Evolutionary conservation across 2,329 filamentous ascomycete species (phyloP).

Genomic region (Clarireedia homoeocarpa): DNA sequence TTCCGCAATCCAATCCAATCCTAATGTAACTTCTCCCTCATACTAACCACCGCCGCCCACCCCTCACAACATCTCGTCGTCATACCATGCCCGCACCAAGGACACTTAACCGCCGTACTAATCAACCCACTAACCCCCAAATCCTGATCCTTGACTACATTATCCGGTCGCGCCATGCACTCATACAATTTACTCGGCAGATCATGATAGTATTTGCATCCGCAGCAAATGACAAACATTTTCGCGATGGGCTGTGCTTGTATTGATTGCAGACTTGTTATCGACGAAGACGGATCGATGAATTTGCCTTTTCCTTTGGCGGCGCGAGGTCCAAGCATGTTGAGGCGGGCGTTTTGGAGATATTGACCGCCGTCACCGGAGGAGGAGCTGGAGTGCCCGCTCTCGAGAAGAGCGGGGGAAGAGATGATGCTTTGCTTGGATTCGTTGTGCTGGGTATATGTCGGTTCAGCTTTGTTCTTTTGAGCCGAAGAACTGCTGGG

Average conservation of each 20-base stretch:
- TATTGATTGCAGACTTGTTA: background rate
- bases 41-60: slow-evolving; percentile 57
- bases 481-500: slow-evolving; percentile 8
- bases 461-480: background rate
- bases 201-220: slow-evolving; percentile 57
- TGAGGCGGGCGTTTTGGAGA: slow-evolving; percentile 21
- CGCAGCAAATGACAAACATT: slow-evolving; percentile 58
- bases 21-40: slow-evolving; percentile 54
- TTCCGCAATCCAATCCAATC: background rate
- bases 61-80: slow-evolving; percentile 60
- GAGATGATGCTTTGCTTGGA: background rate
- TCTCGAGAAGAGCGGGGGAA: background rate
- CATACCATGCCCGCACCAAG: slow-evolving; percentile 68
- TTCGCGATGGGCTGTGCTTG: slow-evolving; percentile 39
- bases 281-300: background rate
- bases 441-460: slow-evolving; percentile 1
- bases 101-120: slow-evolving; percentile 57
- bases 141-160: slow-evolving; percentile 42
- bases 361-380: slow-evolving; percentile 13
- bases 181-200: slow-evolving; percentile 58
- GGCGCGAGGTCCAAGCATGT: slow-evolving; percentile 10
- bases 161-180: slow-evolving; percentile 53
- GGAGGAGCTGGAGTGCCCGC: slow-evolving; percentile 9
- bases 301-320: background rate
- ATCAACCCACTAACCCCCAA: slow-evolving; percentile 48